phyloP scores from a whole-genome alignment of 768 basidiomycete genomes.

The Boletellus ananas region DNA sequence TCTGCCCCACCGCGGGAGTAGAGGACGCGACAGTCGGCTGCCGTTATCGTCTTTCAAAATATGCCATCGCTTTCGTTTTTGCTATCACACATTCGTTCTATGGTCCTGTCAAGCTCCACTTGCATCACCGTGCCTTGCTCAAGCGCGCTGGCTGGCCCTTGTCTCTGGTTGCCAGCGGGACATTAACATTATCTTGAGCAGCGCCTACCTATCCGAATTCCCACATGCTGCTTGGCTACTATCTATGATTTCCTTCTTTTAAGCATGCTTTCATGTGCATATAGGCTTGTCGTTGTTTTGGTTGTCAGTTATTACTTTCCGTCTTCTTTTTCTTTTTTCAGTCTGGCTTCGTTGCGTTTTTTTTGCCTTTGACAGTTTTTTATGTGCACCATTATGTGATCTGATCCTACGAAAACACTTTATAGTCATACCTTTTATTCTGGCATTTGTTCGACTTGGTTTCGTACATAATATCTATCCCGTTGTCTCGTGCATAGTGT shows the following conservation, averaged over 20 bases:
- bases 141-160: constrained; percentile 12
- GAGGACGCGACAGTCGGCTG: constrained; percentile 7
- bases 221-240: constrained; percentile 23
- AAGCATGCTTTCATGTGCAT: constrained; percentile 29
- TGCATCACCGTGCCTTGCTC: constrained; percentile 10
- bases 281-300: constrained; percentile 22
- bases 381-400: constrained; percentile 14
- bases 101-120: constrained; percentile 25
- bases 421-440: constrained; percentile 17
- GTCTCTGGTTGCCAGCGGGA: constrained; percentile 17
- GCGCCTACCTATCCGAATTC: constrained; percentile 13
- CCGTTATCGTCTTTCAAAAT: constrained; percentile 15
- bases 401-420: constrained; percentile 12
- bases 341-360: constrained; percentile 6
- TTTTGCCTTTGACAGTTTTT: constrained; percentile 6
- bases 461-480: constrained; percentile 33
- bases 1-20: constrained; percentile 27
- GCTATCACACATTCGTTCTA: constrained; percentile 20
- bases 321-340: constrained; percentile 14
- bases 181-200: constrained; percentile 27
- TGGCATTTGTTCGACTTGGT: constrained; percentile 19
- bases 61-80: constrained; percentile 29
- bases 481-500: constrained; percentile 22
- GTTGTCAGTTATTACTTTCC: constrained; percentile 26
- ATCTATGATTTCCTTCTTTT: constrained; percentile 24